Evolutionary conservation across 2,329 filamentous ascomycete species (phyloP).

Genomic region (Bipolaris oryzae): DNA sequence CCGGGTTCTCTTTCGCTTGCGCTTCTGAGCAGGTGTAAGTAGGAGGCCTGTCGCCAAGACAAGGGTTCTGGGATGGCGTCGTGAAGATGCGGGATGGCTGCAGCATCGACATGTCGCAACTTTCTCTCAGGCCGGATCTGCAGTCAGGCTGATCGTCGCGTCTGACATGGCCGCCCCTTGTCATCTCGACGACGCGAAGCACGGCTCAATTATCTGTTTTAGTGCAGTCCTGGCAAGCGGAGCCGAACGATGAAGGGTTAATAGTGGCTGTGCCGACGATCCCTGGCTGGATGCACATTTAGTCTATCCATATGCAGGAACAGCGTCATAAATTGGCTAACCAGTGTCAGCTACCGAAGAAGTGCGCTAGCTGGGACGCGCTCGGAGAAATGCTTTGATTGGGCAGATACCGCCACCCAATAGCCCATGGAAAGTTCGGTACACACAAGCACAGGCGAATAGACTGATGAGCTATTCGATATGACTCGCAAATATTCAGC

Average conservation of each 20-base stretch:
- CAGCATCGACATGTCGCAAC: neutral
- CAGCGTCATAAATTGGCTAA: constrained; percentile 1
- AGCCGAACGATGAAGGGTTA: constrained; percentile 6
- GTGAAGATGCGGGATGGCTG: neutral
- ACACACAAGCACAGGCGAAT: neutral
- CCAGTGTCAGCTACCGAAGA: constrained; percentile 4
- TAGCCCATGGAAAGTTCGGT: neutral
- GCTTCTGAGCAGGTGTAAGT: neutral
- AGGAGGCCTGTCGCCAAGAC: neutral
- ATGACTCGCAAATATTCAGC: neutral
- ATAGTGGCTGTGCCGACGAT: constrained; percentile 11
- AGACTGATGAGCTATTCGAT: neutral
- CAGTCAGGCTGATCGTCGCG: neutral
- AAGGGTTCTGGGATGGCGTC: neutral
- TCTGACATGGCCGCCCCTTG: neutral
- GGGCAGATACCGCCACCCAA: neutral
- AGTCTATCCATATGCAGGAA: constrained; percentile 8
- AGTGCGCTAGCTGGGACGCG: neutral
- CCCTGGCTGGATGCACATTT: neutral
- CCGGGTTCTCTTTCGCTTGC: constrained; percentile 11
- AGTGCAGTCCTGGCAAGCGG: neutral
- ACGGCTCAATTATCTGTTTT: neutral
- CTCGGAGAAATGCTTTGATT: neutral
- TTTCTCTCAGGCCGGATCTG: neutral
- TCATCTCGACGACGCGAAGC: neutral